Evolutionary conservation across 208 protist genomes (phyloP).

Genomic region (Trypanosoma grayi): DNA sequence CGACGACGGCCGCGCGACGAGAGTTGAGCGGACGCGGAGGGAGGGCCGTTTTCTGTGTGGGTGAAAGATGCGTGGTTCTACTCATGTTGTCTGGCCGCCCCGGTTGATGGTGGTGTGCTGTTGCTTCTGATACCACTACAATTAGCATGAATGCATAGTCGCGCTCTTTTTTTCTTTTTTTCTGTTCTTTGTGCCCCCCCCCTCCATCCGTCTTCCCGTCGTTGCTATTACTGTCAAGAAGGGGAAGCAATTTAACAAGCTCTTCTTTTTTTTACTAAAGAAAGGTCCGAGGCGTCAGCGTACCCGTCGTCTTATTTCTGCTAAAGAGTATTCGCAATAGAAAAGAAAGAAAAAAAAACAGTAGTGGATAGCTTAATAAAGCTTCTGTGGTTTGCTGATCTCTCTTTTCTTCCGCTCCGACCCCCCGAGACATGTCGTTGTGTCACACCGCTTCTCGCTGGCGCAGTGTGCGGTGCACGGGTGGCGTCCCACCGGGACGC

Average conservation of each 20-base stretch:
- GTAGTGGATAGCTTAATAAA: not conserved
- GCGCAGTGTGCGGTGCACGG: conserved; percentile 44
- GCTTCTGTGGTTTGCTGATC: not conserved
- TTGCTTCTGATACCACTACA: too few relatives aligned
- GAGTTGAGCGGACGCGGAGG: too few relatives aligned
- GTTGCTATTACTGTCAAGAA: not conserved
- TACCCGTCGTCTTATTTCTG: too few relatives aligned
- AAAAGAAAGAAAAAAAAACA: not conserved
- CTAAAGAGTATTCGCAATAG: too few relatives aligned
- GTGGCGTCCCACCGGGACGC: conserved; percentile 54
- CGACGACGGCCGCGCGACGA: conserved; percentile 63
- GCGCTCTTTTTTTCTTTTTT: not conserved
- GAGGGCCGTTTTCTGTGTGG: too few relatives aligned
- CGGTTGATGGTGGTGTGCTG: too few relatives aligned
- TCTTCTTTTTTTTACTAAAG: too few relatives aligned
- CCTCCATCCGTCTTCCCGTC: not conserved
- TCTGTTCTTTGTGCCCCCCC: not conserved
- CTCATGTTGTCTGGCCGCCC: too few relatives aligned
- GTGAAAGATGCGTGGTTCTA: too few relatives aligned
- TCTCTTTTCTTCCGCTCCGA: not conserved
- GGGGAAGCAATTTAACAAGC: not conserved
- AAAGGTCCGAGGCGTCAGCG: too few relatives aligned
- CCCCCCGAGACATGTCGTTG: conserved; percentile 4
- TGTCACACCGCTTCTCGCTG: conserved; percentile 31
- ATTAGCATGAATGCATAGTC: not conserved